phyloP scores from a whole-genome alignment of 805 yeast species.

The baker's yeast (Saccharomyces cerevisiae) region DNA sequence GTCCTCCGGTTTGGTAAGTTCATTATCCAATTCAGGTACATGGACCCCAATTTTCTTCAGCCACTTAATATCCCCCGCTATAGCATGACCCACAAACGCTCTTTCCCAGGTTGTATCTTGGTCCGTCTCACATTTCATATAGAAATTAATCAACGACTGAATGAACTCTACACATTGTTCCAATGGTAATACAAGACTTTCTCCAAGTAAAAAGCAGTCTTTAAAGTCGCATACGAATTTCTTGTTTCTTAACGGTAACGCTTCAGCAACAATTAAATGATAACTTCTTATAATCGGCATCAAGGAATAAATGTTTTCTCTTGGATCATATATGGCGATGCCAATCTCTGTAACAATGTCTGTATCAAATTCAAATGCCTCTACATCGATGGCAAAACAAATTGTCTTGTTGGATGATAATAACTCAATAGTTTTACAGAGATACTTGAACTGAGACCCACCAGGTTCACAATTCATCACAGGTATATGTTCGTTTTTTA shows the following conservation, averaged over 20 bases:
- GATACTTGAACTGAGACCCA: slow-evolving; percentile 13
- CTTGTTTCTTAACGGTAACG: slow-evolving; percentile 38
- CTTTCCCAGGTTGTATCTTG: slow-evolving; percentile 24
- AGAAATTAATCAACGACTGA: slow-evolving; percentile 37
- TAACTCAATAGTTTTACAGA: slow-evolving; percentile 12
- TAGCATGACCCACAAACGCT: slow-evolving; percentile 52
- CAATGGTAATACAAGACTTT: slow-evolving; percentile 35
- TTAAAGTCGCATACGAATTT: slow-evolving; percentile 46
- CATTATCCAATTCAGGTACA: slow-evolving; percentile 28
- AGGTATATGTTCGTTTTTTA: slow-evolving; percentile 19
- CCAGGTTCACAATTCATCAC: slow-evolving; percentile 15
- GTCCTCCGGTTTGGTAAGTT: slow-evolving; percentile 3
- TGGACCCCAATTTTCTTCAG: slow-evolving; percentile 37
- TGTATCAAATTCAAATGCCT: slow-evolving; percentile 43
- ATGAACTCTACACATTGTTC: slow-evolving; percentile 32
- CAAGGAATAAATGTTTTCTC: slow-evolving; percentile 32
- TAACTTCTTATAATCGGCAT: slow-evolving; percentile 35
- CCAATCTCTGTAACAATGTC: slow-evolving; percentile 49
- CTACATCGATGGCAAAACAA: slow-evolving; percentile 44
- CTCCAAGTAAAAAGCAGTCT: slow-evolving; percentile 42
- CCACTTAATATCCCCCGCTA: slow-evolving; percentile 49
- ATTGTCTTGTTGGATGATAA: slow-evolving; percentile 21
- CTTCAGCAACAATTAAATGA: slow-evolving; percentile 40
- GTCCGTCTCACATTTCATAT: slow-evolving; percentile 28
- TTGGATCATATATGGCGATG: slow-evolving; percentile 47